Evolutionary conservation across 805 yeast genomes (phyloP), one percentile per base, ranked within the genome.

Genomic region (Cyberlindnera galapagoensis): DNA sequence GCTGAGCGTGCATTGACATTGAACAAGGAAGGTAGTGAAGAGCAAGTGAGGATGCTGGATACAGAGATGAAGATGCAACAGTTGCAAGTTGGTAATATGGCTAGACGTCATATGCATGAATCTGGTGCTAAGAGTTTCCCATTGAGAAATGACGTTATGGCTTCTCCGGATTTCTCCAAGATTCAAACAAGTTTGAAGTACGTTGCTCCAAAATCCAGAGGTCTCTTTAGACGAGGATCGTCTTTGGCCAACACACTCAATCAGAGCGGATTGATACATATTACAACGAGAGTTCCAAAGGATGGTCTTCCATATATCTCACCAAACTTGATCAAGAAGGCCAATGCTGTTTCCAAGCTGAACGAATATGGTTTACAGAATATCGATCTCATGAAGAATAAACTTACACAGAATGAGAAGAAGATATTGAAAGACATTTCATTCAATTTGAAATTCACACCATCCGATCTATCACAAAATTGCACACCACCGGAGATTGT

Each of bases 301-400:
- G 54, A 48, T 24, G 54, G 60, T 28, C 36, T 63, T 18, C 62
- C 67, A 5, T 63, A 63, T 34, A 44, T 52, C 26, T 49, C 62
- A 6, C 67, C 68, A 17, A 46, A 61, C 1, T 40, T 63, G 26
- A 44, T 63, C 17, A 50, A 54, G 29, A 62, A 60, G 36, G 52
- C 60, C 3, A 63, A 63, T 35, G 54, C 43, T 21, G 48, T 53
- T 19, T 57, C 57, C 18, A 50, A 45, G 11, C 51, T 56, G 36
- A 60, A 52, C 29, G 47, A 47, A 18, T 49, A 51, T 18, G 64
- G 61, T 28, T 51, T 51, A 33, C 61, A 57, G 22, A 62, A 62
- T 39, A 53, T 59, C 55, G 36, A 49, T 18, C 41, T 46, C 15
- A 43, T 61, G 40, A 33, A 35, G 11, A 41, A 44, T 9, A 35